Evolutionary conservation across 768 basidiomycete species (phyloP).

Genomic region (Pulveroboletus sp.): DNA sequence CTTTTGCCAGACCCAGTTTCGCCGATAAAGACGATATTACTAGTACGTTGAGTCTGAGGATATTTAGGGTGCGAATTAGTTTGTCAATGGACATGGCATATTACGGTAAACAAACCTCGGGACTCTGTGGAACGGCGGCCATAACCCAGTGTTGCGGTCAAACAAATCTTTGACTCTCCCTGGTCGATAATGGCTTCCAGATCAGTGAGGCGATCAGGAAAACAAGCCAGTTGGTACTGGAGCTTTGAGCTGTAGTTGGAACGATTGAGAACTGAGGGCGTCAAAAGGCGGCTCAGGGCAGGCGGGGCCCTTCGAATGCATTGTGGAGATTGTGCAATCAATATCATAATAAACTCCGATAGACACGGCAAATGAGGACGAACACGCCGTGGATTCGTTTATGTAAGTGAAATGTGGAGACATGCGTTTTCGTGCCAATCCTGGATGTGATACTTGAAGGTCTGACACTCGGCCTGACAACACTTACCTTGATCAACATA

Average conservation of each 20-base stretch:
- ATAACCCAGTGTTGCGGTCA: not conserved
- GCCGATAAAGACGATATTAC: conserved; percentile 23
- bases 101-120: conserved; percentile 10
- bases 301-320: conserved; percentile 1
- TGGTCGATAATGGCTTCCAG: not conserved
- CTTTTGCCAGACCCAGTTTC: conserved; percentile 27
- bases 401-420: conserved; percentile 1
- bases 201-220: not conserved
- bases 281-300: too few relatives aligned
- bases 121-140: not conserved
- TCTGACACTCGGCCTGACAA: too few relatives aligned
- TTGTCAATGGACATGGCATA: not conserved
- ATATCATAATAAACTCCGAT: conserved; percentile 7
- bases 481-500: too few relatives aligned
- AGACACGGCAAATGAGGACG: not conserved
- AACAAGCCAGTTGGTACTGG: not conserved
- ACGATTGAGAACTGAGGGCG: too few relatives aligned
- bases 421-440: conserved; percentile 8
- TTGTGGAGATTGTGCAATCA: not conserved
- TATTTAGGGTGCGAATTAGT: not conserved
- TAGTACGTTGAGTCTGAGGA: not conserved
- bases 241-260: too few relatives aligned
- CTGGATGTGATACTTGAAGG: not conserved
- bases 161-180: not conserved
- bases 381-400: conserved; percentile 1